Evolutionary conservation across 2,329 filamentous ascomycete species (phyloP), one percentile per base, ranked within the genome.

Genomic region (Paramyrothecium sp.): DNA sequence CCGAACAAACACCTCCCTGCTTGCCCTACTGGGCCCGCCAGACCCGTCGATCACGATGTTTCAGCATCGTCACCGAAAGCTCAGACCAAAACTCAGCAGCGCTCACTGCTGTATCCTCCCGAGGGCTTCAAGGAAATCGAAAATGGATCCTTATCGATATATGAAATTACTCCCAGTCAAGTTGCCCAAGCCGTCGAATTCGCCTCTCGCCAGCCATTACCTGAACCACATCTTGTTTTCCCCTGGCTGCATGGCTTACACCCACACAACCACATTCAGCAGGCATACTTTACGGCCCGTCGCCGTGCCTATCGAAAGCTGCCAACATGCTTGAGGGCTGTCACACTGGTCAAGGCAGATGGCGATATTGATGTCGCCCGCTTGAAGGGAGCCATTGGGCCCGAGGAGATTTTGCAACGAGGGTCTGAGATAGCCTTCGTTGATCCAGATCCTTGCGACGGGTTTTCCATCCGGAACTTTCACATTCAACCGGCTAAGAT

Each of bases 201-300:
- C 66, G 78, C 87, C 58, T 85, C 94, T 3, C 83, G 87, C 2
- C 92, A 96, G 67, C 89, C 92, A 1, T 80, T 98, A 22, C 94
- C 95, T 7, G 87, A 94, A 56, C 87, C 95, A 0, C 85, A 89
- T n/a, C 82, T 87, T 59, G 91, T 98, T 60, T 99, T 98, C 68
- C 95, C 95, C 2, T 99, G 95, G 95, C 81, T 97, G 22, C 95
- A 99, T 75, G 95, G 95, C 22, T 78, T 98, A 46, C 93, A 98
- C 68, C 88, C 91, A 1, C 86, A 89, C 60, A 99, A 99, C 69
- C 87, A 91, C 59, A 83, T 97, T 55, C 95, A 99, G 69, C 83
- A 95, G 60, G 85, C 90, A 7, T 98, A 97, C 78, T 98, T 99
- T 72, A 86, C 88, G 54, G 88, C 90, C 23, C 85, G 91, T 60